A percentile compares a stretch with the other conserved stretches of the same genome.
Evolutionary conservation across 805 yeast species (phyloP).

Genomic region (Vanderwaltozyma polyspora): DNA sequence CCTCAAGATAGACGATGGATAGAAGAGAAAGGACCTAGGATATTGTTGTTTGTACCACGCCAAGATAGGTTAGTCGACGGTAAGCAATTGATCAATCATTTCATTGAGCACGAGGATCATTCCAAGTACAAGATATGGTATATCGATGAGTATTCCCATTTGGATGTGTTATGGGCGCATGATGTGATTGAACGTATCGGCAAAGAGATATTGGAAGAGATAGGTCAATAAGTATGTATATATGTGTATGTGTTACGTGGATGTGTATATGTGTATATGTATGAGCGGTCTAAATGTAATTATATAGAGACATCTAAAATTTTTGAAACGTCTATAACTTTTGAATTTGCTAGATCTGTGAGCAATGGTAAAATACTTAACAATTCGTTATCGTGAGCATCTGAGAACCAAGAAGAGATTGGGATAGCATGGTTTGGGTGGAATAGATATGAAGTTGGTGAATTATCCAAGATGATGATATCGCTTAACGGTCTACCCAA

Average conservation of each 20-base stretch:
- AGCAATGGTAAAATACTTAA: conserved; percentile 80
- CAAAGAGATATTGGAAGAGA: conserved; percentile 29
- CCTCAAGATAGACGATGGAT: conserved; percentile 49
- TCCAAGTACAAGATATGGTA: conserved; percentile 22
- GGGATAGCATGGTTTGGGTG: conserved; percentile 97
- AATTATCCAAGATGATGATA: conserved; percentile 82
- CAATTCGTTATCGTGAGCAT: conserved; percentile 90
- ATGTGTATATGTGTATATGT: background rate
- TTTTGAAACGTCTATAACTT: conserved; percentile 71
- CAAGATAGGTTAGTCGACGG: conserved; percentile 78
- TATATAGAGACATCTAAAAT: conserved; percentile 59
- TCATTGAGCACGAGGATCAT: conserved; percentile 42
- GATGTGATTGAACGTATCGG: conserved; percentile 62
- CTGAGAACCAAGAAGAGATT: conserved; percentile 93
- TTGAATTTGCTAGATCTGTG: conserved; percentile 61
- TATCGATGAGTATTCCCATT: conserved; percentile 62
- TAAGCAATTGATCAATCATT: conserved; percentile 49
- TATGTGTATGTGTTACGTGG: too few relatives aligned
- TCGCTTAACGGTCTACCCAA: conserved; percentile 83
- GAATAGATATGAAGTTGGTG: conserved; percentile 91
- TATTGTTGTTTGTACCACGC: conserved; percentile 60
- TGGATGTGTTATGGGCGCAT: conserved; percentile 92
- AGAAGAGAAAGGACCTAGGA: conserved; percentile 34
- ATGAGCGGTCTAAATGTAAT: too few relatives aligned
- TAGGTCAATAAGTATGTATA: too few relatives aligned